Evolutionary conservation across 371 early-diverging fungal genomes (phyloP), one percentile per base, ranked within the genome.

Genomic region (Polyrhizophydium stewartii): DNA sequence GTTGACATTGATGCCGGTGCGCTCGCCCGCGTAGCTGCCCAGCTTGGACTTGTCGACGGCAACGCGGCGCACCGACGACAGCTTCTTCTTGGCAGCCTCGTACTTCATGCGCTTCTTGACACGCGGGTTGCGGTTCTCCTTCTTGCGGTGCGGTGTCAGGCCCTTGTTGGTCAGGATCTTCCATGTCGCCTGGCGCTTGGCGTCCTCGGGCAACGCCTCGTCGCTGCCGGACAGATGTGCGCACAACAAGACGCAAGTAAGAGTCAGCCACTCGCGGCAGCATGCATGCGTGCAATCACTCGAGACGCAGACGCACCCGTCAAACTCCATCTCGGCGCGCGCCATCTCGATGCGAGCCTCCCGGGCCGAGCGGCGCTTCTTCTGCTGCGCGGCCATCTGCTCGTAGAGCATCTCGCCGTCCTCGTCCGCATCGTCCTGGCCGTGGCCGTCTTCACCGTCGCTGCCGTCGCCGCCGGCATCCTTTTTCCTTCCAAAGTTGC

Each of bases 161-260:
- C 98, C 98, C 82, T 89, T 91, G 84, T 97, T 97, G 81, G 92
- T 90, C 69, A 96, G 82, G 61, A 97, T 97, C 68, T 89, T 84
- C 78, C 90, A 94, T 52, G 85, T 87, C 47, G 90, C 87, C 51
- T 79, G 72, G 55, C 98, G 92, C 73, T 96, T 95, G 33, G 33
- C n/a, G 32, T 58, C 63, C 3, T 61, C 59, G 33, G n/a, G 35
- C 31, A 70, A 24, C 35, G 64, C 67, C 61, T 68, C 62, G 6
- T 72, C 67, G 55, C 62, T 59, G 49, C 59, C 57, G n/a, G 30
- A n/a, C 17, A 60, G 60, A 33, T 10, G 32, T 28, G 32, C 40
- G n/a, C 9, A 38, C 25, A 1, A 25, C 16, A 12, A 19, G 27
- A 21, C 24, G 41, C 16, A 21, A 56, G 28, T 13, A 27, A 40